phyloP scores from a whole-genome alignment of 2,329 filamentous ascomycete species.

The Sclerotinia glacialis region DNA sequence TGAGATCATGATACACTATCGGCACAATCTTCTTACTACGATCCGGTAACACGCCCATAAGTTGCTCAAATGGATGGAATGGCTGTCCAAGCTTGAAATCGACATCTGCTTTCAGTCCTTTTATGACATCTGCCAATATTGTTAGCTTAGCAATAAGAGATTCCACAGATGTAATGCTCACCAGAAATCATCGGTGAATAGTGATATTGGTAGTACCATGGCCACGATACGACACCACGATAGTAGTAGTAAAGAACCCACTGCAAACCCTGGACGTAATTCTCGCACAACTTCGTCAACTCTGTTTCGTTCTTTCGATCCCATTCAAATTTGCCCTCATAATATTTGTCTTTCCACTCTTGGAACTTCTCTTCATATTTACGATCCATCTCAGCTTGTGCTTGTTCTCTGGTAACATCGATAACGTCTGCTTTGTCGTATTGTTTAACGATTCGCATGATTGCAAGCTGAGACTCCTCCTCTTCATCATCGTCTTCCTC shows the following conservation, averaged over 20 bases:
- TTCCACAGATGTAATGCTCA: conserved; percentile 40
- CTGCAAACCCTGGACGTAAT: conserved; percentile 95
- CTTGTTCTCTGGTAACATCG: conserved; percentile 75
- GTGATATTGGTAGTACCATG: conserved; percentile 96
- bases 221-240: conserved; percentile 93
- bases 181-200: conserved; percentile 95
- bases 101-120: conserved; percentile 80
- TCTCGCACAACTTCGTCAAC: conserved; percentile 79
- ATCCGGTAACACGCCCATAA: conserved; percentile 97
- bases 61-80: conserved; percentile 90
- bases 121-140: conserved; percentile 68
- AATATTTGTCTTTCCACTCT: conserved; percentile 94
- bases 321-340: conserved; percentile 89
- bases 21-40: conserved; percentile 97
- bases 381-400: conserved; percentile 72
- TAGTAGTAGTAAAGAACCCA: conserved; percentile 99
- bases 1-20: conserved; percentile 79
- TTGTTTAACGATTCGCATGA: conserved; percentile 79
- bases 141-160: conserved; percentile 28
- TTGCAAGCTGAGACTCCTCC: conserved; percentile 78
- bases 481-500: conserved; percentile 65
- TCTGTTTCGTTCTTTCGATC: conserved; percentile 75
- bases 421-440: conserved; percentile 89
- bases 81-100: conserved; percentile 93
- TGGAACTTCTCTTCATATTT: conserved; percentile 89